Conservation (phyloP, 177 flowering plant genomes). For the Vitis hybrid region DNA sequence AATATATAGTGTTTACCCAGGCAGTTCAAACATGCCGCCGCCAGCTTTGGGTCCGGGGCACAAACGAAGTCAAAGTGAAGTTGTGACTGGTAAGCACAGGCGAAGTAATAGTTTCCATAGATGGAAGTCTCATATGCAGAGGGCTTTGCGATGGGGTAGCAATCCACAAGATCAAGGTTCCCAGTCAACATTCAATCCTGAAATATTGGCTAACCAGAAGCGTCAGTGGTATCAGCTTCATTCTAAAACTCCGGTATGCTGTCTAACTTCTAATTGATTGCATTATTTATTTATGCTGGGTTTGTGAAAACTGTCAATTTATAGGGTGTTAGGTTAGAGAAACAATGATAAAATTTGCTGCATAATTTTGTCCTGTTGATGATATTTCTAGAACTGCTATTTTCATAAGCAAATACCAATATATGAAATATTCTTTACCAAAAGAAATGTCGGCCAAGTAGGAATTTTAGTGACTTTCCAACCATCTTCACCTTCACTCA, state of each 20-base stretch:
- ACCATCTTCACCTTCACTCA: no score
- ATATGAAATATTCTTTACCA: no score
- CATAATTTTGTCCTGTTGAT: neutral
- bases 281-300: neutral
- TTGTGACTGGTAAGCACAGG: constrained; percentile 21
- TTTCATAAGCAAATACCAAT: no score
- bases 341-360: neutral
- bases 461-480: no score
- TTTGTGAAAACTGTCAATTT: neutral
- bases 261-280: neutral
- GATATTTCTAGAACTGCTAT: neutral
- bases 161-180: constrained; percentile 33
- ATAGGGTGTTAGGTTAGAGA: neutral
- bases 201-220: constrained; percentile 87
- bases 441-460: no score
- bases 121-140: constrained; percentile 69
- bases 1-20: constrained; percentile 30
- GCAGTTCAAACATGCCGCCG: constrained; percentile 15
- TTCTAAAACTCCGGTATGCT: constrained; percentile 54
- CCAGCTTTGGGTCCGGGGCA: constrained; percentile 31
- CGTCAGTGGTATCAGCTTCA: constrained; percentile 92
- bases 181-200: constrained; percentile 68
- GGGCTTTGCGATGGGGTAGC: constrained; percentile 73
- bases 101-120: constrained; percentile 59
- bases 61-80: constrained; percentile 64